phyloP scores from a whole-genome alignment of 257 asterid species.

The Fraxinus quadrangulata region DNA sequence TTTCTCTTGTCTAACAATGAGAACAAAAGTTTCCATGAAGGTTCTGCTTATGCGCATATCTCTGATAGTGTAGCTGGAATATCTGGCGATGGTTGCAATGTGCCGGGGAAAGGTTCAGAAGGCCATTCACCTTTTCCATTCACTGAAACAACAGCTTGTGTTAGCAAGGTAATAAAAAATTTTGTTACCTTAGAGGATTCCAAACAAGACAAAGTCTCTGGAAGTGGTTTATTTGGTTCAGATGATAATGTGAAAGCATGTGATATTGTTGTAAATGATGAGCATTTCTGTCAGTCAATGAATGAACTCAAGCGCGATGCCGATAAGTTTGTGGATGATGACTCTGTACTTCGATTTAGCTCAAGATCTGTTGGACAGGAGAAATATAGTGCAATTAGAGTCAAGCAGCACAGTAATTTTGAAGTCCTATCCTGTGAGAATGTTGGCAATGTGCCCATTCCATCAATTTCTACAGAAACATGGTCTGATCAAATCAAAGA shows the following conservation, averaged over 20 bases:
- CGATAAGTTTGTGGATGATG: constrained; percentile 36
- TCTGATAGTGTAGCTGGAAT: constrained; percentile 28
- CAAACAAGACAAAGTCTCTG: constrained; percentile 32
- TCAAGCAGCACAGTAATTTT: constrained; percentile 30
- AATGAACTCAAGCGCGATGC: constrained; percentile 35
- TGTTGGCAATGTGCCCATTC: constrained; percentile 24
- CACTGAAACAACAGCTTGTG: constrained; percentile 31
- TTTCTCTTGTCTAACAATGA: constrained; percentile 23
- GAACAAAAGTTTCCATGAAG: constrained; percentile 17
- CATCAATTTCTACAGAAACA: constrained; percentile 26
- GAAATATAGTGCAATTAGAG: constrained; percentile 29
- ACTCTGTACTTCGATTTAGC: constrained; percentile 37
- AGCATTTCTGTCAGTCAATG: constrained; percentile 25
- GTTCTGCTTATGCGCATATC: constrained; percentile 16
- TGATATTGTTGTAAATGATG: constrained; percentile 27
- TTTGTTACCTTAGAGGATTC: constrained; percentile 36
- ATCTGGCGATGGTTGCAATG: constrained; percentile 28
- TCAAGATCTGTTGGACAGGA: constrained; percentile 34
- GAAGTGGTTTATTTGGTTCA: constrained; percentile 36
- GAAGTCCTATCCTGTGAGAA: constrained; percentile 27
- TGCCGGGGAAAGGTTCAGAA: constrained; percentile 29
- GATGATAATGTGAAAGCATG: constrained; percentile 37
- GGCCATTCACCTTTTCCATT: constrained; percentile 28
- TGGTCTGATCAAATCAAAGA: constrained; percentile 31
- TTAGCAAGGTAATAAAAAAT: constrained; percentile 22